Base-by-base conservation (phyloP, 148 eudicot genomes). In the Chenopodium formosanum region DNA sequence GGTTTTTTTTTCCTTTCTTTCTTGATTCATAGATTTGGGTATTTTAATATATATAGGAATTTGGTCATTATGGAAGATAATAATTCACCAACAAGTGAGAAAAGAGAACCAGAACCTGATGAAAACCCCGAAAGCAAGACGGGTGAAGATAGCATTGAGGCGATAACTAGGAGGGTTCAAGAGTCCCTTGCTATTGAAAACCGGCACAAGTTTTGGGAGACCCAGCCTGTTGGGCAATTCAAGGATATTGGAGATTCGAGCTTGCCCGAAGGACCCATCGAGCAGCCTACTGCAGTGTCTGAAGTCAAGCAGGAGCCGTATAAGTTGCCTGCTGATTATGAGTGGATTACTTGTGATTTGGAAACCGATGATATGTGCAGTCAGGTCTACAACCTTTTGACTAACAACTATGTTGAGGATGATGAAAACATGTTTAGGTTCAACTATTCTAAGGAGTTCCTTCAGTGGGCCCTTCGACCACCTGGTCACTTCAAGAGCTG, bases 341-440 rank as follows among this genome's bases (percentile, higher is more conserved):
- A 93, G 84, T 94, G 98, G 98, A 86, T 90, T 56, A 91, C 98
- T 9, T 94, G 97, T 85, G 97, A 94, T 64, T 90, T 94, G 90
- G 92, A 89, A 34, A 87, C 91, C 7, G 89, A 89, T 7, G 93
- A 90, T 66, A 90, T 92, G 86, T 93, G 98, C 79, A 31, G 37
- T 13, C 97, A 93, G 86, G 97, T 94, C 53, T 94, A 94, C 78
- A 88, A 40, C 76, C 91, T 93, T 31, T 78, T 94, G 75, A 90
- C 89, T 20, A 88, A 91, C 77, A 94, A 94, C 76, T 94, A 94
- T 76, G 95, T 94, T 47, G 98, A 94, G 88, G 98, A 94, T 85
- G 98, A 94, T 76, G 97, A 93, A 76, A 94, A 94, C 78, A 91
- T 93, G 97, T 94, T 91, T 83, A 85, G 97, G 84, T 94, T 94